Evolutionary conservation across 2,329 filamentous ascomycete genomes (phyloP).

Genomic region (Berkeleyomyces basicola): DNA sequence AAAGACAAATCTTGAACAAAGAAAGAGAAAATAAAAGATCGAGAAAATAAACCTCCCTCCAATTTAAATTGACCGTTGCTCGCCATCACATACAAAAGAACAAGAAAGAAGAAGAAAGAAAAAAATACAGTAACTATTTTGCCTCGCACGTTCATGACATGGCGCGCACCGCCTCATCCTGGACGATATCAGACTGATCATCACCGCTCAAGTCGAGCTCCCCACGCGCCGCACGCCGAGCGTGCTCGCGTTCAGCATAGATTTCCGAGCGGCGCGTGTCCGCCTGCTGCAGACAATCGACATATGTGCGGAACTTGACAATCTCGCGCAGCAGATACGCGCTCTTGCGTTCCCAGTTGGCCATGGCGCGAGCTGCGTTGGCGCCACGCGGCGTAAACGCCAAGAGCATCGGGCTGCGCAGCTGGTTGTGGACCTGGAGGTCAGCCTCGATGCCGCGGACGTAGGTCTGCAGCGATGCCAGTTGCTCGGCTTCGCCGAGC

Average conservation of each 20-base stretch:
- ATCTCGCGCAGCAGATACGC: conserved; percentile 83
- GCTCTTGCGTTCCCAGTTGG: conserved; percentile 94
- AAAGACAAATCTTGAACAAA: background rate
- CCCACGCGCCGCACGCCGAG: conserved; percentile 14
- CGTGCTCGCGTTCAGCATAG: conserved; percentile 39
- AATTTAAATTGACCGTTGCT: background rate
- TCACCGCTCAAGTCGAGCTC: conserved; percentile 13
- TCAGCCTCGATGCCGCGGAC: conserved; percentile 77
- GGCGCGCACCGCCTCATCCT: background rate
- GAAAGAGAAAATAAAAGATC: background rate
- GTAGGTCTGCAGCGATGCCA: conserved; percentile 57
- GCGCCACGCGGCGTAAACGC: conserved; percentile 74
- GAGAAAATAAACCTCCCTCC: background rate
- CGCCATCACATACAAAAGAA: background rate
- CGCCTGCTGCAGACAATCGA: conserved; percentile 64
- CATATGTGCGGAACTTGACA: conserved; percentile 92
- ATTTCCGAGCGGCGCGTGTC: conserved; percentile 54
- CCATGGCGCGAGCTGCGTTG: conserved; percentile 72
- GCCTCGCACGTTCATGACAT: background rate
- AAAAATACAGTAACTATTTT: background rate
- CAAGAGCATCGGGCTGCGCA: conserved; percentile 72
- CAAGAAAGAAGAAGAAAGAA: background rate
- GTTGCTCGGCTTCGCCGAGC: conserved; percentile 63
- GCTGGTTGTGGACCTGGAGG: conserved; percentile 69
- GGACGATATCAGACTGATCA: conserved; percentile 5